These are phyloP conservation scores for Rubus idaeus DNA, from an alignment of 306 rosid genomes.

Conservation along the genomic window DNA sequence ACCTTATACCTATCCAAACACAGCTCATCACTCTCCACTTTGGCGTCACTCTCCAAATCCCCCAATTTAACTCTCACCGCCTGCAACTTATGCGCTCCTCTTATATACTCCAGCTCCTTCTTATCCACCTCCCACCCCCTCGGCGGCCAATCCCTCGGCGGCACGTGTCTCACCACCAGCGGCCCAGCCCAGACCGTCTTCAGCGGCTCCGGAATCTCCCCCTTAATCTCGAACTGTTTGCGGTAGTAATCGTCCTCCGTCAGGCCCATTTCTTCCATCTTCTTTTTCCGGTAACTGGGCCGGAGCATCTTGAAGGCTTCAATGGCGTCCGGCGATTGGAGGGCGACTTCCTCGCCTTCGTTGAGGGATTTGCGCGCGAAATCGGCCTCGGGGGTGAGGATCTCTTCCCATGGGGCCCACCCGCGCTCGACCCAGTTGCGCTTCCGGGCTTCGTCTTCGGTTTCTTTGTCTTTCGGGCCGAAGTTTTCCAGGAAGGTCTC, in stretches of 20 bases:
- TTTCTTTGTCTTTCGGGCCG: constrained; percentile 60
- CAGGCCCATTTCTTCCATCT: constrained; percentile 78
- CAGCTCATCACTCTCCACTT: constrained; percentile 42
- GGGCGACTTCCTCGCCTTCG: constrained; percentile 92
- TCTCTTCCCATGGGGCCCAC: constrained; percentile 99
- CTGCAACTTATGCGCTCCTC: constrained; percentile 74
- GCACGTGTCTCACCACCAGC: constrained; percentile 55
- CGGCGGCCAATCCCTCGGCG: constrained; percentile 98
- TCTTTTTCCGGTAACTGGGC: constrained; percentile 71
- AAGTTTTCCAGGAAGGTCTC: constrained; percentile 59
- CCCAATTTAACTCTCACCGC: constrained; percentile 57
- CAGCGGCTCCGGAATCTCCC: constrained; percentile 71
- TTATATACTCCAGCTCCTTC: constrained; percentile 73
- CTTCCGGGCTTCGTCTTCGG: constrained; percentile 84
- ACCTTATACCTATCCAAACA: constrained; percentile 84
- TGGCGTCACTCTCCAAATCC: constrained; percentile 44
- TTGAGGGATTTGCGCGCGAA: constrained; percentile 82
- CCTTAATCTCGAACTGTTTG: constrained; percentile 74
- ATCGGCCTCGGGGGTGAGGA: constrained; percentile 81
- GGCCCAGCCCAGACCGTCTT: constrained; percentile 69
- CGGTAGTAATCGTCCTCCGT: constrained; percentile 67
- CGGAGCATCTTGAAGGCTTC: constrained; percentile 87
- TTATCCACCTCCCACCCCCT: constrained; percentile 86
- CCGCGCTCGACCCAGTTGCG: constrained; percentile 93
- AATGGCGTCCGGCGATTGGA: constrained; percentile 76